A percentile compares a stretch with the other conserved stretches of the same genome.
phyloP scores from a whole-genome alignment of 139 green algal genomes.

The Mychonastes homosphaera region DNA sequence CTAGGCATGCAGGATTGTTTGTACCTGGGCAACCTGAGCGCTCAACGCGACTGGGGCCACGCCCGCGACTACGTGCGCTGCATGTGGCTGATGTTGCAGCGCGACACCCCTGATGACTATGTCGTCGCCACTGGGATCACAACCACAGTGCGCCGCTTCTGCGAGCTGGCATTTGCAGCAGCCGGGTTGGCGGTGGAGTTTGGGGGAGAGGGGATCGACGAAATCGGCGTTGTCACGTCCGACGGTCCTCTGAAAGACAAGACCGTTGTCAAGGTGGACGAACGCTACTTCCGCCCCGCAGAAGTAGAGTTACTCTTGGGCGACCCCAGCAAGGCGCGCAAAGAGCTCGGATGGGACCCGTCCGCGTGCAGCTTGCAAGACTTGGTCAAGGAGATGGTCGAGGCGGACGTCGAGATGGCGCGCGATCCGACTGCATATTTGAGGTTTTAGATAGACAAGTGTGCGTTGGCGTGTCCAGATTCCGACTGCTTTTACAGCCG shows the following conservation, averaged over 20 bases:
- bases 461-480: too few species aligned
- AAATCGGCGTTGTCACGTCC: too few species aligned
- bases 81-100: slow-evolving; percentile 74
- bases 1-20: slow-evolving; percentile 32
- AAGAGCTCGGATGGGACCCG: slow-evolving; percentile 48
- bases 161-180: too few species aligned
- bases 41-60: slow-evolving; percentile 71
- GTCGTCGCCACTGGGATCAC: slow-evolving; percentile 67
- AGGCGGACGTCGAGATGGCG: slow-evolving; percentile 41
- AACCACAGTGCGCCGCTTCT: too few species aligned
- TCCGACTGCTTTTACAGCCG: too few species aligned
- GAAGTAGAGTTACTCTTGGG: slow-evolving; percentile 66
- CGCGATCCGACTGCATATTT: too few species aligned
- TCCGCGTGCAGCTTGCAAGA: too few species aligned
- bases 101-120: slow-evolving; percentile 57
- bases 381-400: slow-evolving; percentile 65
- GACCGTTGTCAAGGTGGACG: slow-evolving; percentile 27
- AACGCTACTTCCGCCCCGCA: slow-evolving; percentile 59
- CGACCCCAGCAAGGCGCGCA: slow-evolving; percentile 43
- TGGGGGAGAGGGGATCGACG: too few species aligned
- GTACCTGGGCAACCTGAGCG: slow-evolving; percentile 66
- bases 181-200: too few species aligned
- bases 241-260: too few species aligned
- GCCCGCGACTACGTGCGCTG: slow-evolving; percentile 64
- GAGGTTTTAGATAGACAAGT: too few species aligned